These are phyloP conservation scores for Neophaeococcomyces aloes DNA, from an alignment of 2,329 filamentous ascomycete genomes.

Conservation along the genomic window DNA sequence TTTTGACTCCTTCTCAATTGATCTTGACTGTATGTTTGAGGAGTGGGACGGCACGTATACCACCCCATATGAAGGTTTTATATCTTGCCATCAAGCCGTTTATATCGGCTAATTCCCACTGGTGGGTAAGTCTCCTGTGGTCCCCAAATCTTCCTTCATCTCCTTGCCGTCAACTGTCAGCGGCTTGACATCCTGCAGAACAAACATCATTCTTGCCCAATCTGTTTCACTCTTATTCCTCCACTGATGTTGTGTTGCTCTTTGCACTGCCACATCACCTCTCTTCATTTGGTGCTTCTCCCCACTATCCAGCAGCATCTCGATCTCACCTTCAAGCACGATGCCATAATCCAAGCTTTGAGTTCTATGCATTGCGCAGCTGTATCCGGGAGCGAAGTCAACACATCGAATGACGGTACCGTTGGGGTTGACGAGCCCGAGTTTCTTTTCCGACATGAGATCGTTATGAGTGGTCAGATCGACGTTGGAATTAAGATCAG, in stretches of 20 bases:
- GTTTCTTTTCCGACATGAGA: constrained; percentile 19
- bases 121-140: constrained; percentile 15
- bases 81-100: not conserved
- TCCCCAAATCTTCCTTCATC: constrained; percentile 19
- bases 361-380: constrained; percentile 43
- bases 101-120: constrained; percentile 18
- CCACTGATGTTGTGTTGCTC: constrained; percentile 36
- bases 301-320: constrained; percentile 44
- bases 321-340: constrained; percentile 44
- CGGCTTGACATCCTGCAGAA: constrained; percentile 21
- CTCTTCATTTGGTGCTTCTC: constrained; percentile 36
- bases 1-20: no score
- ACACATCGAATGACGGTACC: constrained; percentile 18
- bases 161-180: constrained; percentile 17
- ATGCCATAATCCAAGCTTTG: constrained; percentile 46
- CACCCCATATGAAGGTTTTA: no score
- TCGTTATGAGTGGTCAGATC: constrained; percentile 28
- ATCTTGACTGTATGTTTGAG: no score
- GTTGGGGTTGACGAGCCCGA: constrained; percentile 29
- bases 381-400: constrained; percentile 38
- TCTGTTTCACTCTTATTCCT: constrained; percentile 25
- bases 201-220: constrained; percentile 22
- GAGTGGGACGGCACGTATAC: no score
- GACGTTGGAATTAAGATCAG: constrained; percentile 27
- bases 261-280: constrained; percentile 47